Conservation (phyloP, 1,284 basidiomycete species). For the Ganoderma lucidum region DNA sequence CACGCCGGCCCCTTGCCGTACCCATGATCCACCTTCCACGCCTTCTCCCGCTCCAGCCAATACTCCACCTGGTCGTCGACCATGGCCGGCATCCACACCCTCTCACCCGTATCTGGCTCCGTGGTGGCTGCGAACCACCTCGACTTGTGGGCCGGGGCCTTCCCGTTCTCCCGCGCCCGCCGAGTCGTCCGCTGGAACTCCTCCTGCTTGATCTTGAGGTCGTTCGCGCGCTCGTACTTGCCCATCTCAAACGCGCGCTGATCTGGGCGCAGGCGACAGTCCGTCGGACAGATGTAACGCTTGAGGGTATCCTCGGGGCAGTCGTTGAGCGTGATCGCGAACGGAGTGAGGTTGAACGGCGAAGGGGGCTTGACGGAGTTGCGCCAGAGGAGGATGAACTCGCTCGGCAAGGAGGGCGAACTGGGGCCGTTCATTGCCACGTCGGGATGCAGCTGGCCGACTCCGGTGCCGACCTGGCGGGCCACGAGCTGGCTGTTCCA, state of each 20-base stretch:
- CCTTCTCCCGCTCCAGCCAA: slow-evolving; percentile 82
- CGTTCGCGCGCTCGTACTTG: slow-evolving; percentile 91
- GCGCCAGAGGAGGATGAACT: slow-evolving; percentile 90
- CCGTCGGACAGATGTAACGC: slow-evolving; percentile 87
- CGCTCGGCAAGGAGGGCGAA: slow-evolving; percentile 58
- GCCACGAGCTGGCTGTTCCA: slow-evolving; percentile 97
- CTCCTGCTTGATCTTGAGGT: slow-evolving; percentile 87
- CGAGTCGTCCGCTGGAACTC: slow-evolving; percentile 88
- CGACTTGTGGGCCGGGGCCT: slow-evolving; percentile 77
- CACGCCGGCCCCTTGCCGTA: slow-evolving; percentile 51
- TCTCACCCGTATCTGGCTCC: slow-evolving; percentile 87
- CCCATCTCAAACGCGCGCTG: slow-evolving; percentile 95
- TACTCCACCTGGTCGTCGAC: slow-evolving; percentile 73
- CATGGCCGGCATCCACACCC: slow-evolving; percentile 81
- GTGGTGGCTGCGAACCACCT: slow-evolving; percentile 84
- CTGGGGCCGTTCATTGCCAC: slow-evolving; percentile 55
- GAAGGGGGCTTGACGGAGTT: slow-evolving; percentile 88
- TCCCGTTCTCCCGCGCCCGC: slow-evolving; percentile 80
- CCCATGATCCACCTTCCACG: slow-evolving; percentile 56
- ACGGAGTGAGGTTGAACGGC: slow-evolving; percentile 96
- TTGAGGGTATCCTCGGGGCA: slow-evolving; percentile 73
- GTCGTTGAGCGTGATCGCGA: slow-evolving; percentile 91
- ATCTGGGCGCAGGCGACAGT: slow-evolving; percentile 94
- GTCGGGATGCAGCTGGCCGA: slow-evolving; percentile 81
- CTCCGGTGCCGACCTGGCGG: slow-evolving; percentile 71